Evolutionary conservation across 352 stramenopile species (phyloP).

Genomic region (Globisporangium orthogonon): DNA sequence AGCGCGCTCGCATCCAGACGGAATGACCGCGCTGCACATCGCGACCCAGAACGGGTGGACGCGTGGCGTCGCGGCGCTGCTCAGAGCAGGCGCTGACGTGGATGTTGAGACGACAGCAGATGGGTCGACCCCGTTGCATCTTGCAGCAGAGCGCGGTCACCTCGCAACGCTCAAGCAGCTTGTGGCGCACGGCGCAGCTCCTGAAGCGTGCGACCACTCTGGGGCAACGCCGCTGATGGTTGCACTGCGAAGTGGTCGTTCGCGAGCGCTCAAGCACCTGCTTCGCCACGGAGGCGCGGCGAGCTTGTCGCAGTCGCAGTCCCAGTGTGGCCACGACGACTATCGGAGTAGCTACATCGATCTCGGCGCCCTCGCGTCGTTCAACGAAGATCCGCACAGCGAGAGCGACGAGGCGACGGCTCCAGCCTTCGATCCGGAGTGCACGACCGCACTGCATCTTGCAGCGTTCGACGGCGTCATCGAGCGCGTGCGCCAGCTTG

Average conservation of each 20-base stretch:
- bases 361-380: neutral
- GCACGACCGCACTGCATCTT: constrained; percentile 30
- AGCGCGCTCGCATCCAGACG: constrained; percentile 4
- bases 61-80: constrained; percentile 14
- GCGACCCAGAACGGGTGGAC: constrained; percentile 23
- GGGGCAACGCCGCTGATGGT: constrained; percentile 19
- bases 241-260: constrained; percentile 25
- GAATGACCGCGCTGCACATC: constrained; percentile 25
- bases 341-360: constrained; percentile 1
- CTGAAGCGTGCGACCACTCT: constrained; percentile 13
- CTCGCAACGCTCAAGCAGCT: constrained; percentile 16
- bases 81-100: constrained; percentile 21
- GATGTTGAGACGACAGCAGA: constrained; percentile 4
- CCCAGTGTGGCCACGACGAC: neutral
- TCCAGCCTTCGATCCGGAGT: constrained; percentile 14
- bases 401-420: constrained; percentile 1
- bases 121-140: constrained; percentile 19
- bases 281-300: constrained; percentile 12
- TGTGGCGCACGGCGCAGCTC: constrained; percentile 20
- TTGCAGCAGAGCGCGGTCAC: constrained; percentile 24
- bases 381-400: neutral
- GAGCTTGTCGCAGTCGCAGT: neutral
- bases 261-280: constrained; percentile 18
- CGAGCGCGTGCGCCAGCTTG: constrained; percentile 17
- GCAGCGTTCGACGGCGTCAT: constrained; percentile 27